phyloP scores from a whole-genome alignment of 225 moss, liverwort and hornwort species.

The Polytrichum formosum region DNA sequence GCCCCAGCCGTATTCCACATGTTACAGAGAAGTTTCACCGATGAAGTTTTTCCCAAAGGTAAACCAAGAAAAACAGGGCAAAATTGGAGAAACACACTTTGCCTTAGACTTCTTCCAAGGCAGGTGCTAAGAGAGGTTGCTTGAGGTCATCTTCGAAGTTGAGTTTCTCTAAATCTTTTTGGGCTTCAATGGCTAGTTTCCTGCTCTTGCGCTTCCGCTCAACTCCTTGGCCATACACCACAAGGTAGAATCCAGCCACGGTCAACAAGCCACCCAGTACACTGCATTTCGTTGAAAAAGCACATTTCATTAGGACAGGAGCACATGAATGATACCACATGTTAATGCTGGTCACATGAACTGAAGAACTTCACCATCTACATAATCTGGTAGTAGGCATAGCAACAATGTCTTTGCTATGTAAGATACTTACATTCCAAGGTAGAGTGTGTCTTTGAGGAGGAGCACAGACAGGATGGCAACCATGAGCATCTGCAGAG shows the following conservation, averaged over 20 bases:
- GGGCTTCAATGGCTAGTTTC: slow-evolving; percentile 8
- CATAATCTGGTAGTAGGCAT: not conserved
- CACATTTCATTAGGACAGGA: too few relatives aligned
- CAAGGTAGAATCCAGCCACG: slow-evolving; percentile 49
- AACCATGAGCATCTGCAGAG: slow-evolving; percentile 76
- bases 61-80: too few relatives aligned
- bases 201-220: slow-evolving; percentile 43
- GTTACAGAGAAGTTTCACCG: too few relatives aligned
- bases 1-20: too few relatives aligned
- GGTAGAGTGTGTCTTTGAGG: slow-evolving; percentile 69
- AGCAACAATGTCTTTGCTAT: too few relatives aligned
- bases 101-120: too few relatives aligned
- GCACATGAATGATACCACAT: too few relatives aligned
- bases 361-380: too few relatives aligned
- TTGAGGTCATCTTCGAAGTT: slow-evolving; percentile 24
- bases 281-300: slow-evolving; percentile 13
- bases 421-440: slow-evolving; percentile 63
- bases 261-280: slow-evolving; percentile 41
- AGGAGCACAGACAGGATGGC: slow-evolving; percentile 59
- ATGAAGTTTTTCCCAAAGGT: too few relatives aligned
- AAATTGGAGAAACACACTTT: too few relatives aligned
- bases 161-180: slow-evolving; percentile 26
- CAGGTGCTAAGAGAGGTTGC: slow-evolving; percentile 5
- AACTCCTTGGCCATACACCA: slow-evolving; percentile 49
- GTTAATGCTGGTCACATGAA: too few relatives aligned